A percentile compares a stretch with the other conserved stretches of the same genome.
These are phyloP conservation scores for Amanita fuliginea DNA, from an alignment of 768 basidiomycete genomes.

Conservation along the genomic window DNA sequence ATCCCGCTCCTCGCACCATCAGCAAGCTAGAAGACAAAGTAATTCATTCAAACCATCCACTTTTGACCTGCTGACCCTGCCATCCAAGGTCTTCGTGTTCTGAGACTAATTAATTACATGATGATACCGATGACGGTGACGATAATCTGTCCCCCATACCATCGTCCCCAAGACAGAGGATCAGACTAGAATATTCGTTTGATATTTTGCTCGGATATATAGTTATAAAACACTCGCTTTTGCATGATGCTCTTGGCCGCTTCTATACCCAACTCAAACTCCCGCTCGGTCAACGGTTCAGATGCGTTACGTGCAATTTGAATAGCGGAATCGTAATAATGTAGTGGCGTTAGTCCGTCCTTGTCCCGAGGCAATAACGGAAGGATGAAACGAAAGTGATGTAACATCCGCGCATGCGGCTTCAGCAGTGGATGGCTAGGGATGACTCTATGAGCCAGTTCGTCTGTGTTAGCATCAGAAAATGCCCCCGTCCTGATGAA, in stretches of 20 bases:
- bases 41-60: constrained; percentile 5
- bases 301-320: constrained; percentile 57
- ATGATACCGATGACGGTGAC: neutral
- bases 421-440: constrained; percentile 60
- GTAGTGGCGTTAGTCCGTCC: constrained; percentile 54
- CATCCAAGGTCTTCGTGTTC: constrained; percentile 32
- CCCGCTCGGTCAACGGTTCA: constrained; percentile 51
- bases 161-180: constrained; percentile 3
- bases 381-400: constrained; percentile 69
- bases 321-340: constrained; percentile 70
- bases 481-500: neutral
- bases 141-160: neutral
- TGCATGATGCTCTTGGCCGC: constrained; percentile 52
- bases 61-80: constrained; percentile 4
- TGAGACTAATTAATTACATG: neutral
- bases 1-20: constrained; percentile 78
- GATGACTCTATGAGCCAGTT: constrained; percentile 58
- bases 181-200: neutral
- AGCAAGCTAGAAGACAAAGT: constrained; percentile 90
- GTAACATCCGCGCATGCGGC: constrained; percentile 66
- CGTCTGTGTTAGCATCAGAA: constrained; percentile 30
- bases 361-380: constrained; percentile 52
- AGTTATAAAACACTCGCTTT: constrained; percentile 31
- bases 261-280: constrained; percentile 52
- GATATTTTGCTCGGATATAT: neutral